Evolutionary conservation across 441 rosid genomes (phyloP).

Genomic region (Capsella rubella): DNA sequence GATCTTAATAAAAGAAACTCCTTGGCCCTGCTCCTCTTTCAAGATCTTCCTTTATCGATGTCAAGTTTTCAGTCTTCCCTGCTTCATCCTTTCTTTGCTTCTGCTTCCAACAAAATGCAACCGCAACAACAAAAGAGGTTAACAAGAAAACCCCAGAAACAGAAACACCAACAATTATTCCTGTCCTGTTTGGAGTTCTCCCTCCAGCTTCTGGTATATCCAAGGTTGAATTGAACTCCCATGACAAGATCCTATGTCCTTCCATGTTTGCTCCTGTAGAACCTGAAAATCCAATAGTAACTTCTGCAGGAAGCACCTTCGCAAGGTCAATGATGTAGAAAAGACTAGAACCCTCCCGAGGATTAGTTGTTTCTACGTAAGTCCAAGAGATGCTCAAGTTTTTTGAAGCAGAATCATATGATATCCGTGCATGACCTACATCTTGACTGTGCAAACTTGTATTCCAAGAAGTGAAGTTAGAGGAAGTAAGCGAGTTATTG

Average conservation of each 20-base stretch:
- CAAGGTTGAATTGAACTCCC: background rate
- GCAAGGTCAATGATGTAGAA: background rate
- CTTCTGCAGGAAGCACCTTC: background rate
- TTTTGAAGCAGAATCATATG: background rate
- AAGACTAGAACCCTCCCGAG: background rate
- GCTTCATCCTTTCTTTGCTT: background rate
- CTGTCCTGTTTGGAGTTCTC: background rate
- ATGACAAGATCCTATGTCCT: background rate
- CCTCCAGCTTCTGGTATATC: background rate
- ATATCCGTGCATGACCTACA: background rate
- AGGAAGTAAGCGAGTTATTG: slow-evolving; percentile 16
- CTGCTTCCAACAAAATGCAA: too few relatives aligned
- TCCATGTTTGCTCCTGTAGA: background rate
- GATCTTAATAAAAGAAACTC: slow-evolving; percentile 48
- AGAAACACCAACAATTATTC: background rate
- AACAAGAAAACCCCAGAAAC: too few relatives aligned
- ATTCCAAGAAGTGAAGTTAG: background rate
- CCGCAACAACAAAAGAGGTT: too few relatives aligned
- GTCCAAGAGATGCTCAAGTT: background rate
- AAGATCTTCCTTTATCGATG: slow-evolving; percentile 50
- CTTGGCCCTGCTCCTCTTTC: slow-evolving; percentile 62
- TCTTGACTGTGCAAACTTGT: background rate
- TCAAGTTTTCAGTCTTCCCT: slow-evolving; percentile 1
- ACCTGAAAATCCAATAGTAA: background rate
- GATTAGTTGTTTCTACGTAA: background rate